These are phyloP conservation scores for Carnegiea gigantea DNA, from an alignment of 179 eudicot genomes.

Conservation along the genomic window DNA sequence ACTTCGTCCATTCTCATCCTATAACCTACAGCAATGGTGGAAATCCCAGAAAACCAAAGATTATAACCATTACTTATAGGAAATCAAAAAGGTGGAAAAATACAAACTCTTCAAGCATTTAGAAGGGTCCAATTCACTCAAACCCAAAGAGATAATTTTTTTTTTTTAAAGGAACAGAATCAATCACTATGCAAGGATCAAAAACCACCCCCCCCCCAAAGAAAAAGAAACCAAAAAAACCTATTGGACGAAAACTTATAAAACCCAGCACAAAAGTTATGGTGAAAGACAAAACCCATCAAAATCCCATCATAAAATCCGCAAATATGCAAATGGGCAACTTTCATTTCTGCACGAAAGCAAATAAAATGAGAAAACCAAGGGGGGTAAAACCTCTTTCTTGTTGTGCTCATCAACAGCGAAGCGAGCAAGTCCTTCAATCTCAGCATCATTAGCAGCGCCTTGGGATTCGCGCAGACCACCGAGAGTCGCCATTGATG, in stretches of 20 bases:
- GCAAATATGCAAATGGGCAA: not conserved
- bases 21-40: not conserved
- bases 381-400: slow-evolving; percentile 46
- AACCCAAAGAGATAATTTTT: not conserved
- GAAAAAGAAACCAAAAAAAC: not conserved
- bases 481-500: slow-evolving; percentile 57
- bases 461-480: slow-evolving; percentile 48
- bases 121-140: not conserved
- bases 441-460: slow-evolving; percentile 49
- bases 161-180: too few species aligned
- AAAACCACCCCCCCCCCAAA: not conserved
- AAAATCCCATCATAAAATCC: not conserved
- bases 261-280: not conserved
- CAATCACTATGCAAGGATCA: not conserved
- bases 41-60: not conserved
- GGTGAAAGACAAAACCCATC: not conserved
- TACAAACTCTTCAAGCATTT: not conserved
- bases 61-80: not conserved
- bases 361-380: not conserved
- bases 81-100: not conserved
- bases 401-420: slow-evolving; percentile 89
- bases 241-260: too few species aligned
- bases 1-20: not conserved
- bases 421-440: slow-evolving; percentile 65
- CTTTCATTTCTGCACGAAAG: not conserved